Percentiles rank a stretch among this genome's conserved stretches.
Conservation (phyloP, 2,329 filamentous ascomycete species). For the Fusarium annulatum region DNA sequence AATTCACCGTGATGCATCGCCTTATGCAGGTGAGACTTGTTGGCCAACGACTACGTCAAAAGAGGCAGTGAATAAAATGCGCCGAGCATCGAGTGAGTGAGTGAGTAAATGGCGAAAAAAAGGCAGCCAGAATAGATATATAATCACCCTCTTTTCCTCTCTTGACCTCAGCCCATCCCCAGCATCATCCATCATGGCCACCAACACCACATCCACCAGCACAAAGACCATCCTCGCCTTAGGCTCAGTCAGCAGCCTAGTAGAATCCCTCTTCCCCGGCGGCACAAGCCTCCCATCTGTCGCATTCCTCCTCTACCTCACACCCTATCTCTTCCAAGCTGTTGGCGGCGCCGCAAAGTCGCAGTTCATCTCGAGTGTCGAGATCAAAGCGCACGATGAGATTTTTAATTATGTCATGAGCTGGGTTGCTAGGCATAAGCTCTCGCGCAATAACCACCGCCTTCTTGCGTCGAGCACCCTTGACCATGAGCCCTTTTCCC, state of each 20-base stretch:
- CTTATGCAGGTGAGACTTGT: slow-evolving; percentile 2
- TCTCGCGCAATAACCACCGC: slow-evolving; percentile 24
- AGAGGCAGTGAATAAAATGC: neutral
- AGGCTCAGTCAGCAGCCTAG: neutral
- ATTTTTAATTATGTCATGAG: slow-evolving; percentile 29
- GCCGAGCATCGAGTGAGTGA: neutral
- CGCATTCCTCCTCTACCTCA: neutral
- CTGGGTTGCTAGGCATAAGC: slow-evolving; percentile 21
- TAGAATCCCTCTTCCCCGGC: slow-evolving; percentile 8
- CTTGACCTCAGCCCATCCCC: neutral
- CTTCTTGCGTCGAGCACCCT: slow-evolving; percentile 22
- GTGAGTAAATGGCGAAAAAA: neutral
- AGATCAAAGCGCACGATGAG: slow-evolving; percentile 25
- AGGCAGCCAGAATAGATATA: neutral
- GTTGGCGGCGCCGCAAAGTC: neutral
- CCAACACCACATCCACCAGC: neutral
- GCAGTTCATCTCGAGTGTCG: slow-evolving; percentile 22
- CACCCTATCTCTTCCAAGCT: slow-evolving; percentile 4
- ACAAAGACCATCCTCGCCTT: neutral
- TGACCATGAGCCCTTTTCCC: neutral
- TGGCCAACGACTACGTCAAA: neutral
- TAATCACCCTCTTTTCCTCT: neutral
- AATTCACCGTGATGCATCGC: neutral
- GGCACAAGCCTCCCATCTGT: neutral
- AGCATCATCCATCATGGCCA: neutral